Evolutionary conservation across 352 stramenopile species (phyloP), one percentile per base, ranked within the genome.

Genomic region (Phytophthora idaei): DNA sequence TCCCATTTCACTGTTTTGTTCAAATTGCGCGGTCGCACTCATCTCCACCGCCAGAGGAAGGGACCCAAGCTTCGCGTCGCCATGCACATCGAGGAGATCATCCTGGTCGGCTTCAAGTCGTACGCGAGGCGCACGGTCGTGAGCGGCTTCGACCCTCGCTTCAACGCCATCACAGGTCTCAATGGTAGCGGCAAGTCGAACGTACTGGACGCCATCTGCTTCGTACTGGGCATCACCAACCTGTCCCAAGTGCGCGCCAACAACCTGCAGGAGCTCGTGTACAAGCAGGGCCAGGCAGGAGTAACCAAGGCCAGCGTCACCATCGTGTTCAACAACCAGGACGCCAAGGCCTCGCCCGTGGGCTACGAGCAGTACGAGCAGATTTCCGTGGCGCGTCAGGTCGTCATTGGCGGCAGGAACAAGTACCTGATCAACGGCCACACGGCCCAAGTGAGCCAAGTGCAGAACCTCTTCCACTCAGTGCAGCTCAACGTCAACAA

Each of bases 401-500:
- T 99, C 17, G 93, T 99, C 7, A 98, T 99, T 32, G 98, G 98
- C 28, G 98, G 98, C 10, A 97, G 98, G 63, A 99, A 98, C 80
- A 99, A 99, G 76, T 99, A 99, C 83, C 77, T 99, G 46, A 99
- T 99, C 80, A 99, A 99, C 74, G 98, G 98, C 49, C 89, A 98
- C 70, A 98, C 92, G 42, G 96, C 96, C 37, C 97, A 99, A 74
- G 97, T 98, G 41, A 97, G 89, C 41, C 95, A 99, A 73, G 98
- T 99, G 55, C 95, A 99, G 69, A 99, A 99, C 77, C 86, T 99
- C 5, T 99, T 99, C 79, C 98, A 99, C 85, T 99, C 95, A 5
- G 98, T 99, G 51, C 98, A 99, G 81, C 84, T 99, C 37, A 99
- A 99, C 84, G 98, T 99, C 55, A 99, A 99, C 87, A 99, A 99